These are phyloP conservation scores for Truncatella angustata DNA, from an alignment of 2,329 filamentous ascomycete genomes.

Conservation along the genomic window DNA sequence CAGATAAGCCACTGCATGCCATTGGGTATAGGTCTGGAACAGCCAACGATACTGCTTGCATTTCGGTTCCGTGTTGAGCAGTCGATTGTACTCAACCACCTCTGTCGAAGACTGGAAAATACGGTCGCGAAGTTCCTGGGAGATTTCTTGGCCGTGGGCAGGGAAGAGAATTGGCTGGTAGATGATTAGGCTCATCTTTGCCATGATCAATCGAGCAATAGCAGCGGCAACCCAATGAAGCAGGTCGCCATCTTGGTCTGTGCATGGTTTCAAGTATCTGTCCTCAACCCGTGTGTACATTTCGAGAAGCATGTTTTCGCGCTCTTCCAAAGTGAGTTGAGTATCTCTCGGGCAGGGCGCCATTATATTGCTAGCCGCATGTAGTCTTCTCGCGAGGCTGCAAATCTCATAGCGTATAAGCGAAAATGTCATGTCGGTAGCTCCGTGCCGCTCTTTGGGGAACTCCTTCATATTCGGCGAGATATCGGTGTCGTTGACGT, in stretches of 20 bases:
- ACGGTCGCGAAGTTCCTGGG: slow-evolving; percentile 38
- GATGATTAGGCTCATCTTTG: slow-evolving; percentile 54
- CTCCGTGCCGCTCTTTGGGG: slow-evolving; percentile 45
- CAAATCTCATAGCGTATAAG: slow-evolving; percentile 44
- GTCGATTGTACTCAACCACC: slow-evolving; percentile 54
- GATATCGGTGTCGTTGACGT: slow-evolving; percentile 56
- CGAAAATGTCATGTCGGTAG: slow-evolving; percentile 52
- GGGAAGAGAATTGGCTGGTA: slow-evolving; percentile 52
- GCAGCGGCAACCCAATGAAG: slow-evolving; percentile 52
- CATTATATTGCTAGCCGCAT: slow-evolving; percentile 33
- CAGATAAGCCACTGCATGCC: slow-evolving; percentile 57
- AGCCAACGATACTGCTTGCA: slow-evolving; percentile 56
- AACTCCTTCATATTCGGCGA: slow-evolving; percentile 43
- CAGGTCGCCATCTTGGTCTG: slow-evolving; percentile 40
- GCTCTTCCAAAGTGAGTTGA: slow-evolving; percentile 37
- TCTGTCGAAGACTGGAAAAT: slow-evolving; percentile 52
- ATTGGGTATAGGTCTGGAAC: slow-evolving; percentile 58
- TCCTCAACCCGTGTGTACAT: slow-evolving; percentile 49
- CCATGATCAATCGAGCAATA: slow-evolving; percentile 47
- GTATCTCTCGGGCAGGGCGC: slow-evolving; percentile 29
- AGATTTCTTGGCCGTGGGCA: slow-evolving; percentile 32
- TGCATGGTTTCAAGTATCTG: slow-evolving; percentile 50
- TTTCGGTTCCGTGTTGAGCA: slow-evolving; percentile 48
- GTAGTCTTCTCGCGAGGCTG: slow-evolving; percentile 36
- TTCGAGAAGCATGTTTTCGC: slow-evolving; percentile 42